Percentiles rank a stretch among this genome's conserved stretches.
Evolutionary conservation across 208 protist species (phyloP).

Genomic region (Acanthamoeba triangularis): DNA sequence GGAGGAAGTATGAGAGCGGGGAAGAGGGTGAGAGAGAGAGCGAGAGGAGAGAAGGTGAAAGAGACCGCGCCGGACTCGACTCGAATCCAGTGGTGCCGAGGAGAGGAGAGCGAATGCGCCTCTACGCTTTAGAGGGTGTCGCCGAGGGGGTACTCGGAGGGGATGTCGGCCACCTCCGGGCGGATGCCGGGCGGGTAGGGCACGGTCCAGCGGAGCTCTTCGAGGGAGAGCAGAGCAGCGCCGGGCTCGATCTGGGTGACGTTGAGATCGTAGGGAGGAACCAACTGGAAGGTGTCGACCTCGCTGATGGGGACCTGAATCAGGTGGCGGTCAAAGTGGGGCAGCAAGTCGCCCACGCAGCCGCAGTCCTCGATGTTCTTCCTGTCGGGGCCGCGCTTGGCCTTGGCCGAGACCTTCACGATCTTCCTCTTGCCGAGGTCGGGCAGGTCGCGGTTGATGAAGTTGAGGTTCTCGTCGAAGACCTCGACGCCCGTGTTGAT

Average conservation of each 20-base stretch:
- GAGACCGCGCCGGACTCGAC: not conserved
- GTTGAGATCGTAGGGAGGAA: not conserved
- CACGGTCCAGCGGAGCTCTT: constrained; percentile 28
- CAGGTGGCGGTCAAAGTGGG: not conserved
- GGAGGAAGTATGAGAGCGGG: no score
- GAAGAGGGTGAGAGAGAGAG: no score
- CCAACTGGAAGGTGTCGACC: not conserved
- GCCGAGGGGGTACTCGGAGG: not conserved
- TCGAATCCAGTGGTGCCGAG: no score
- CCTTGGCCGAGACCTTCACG: not conserved
- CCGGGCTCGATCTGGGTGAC: not conserved
- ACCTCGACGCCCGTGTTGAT: not conserved
- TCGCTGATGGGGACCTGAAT: not conserved
- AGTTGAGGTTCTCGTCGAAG: not conserved
- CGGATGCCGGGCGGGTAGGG: not conserved
- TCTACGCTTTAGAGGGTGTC: no score
- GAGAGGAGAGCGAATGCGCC: no score
- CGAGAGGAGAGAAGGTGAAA: no score
- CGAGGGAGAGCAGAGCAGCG: not conserved
- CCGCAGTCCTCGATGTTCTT: not conserved
- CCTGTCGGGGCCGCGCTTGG: not conserved
- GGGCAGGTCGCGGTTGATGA: not conserved
- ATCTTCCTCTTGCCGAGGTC: no score
- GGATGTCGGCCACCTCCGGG: not conserved
- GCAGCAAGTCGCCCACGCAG: not conserved